phyloP scores from a whole-genome alignment of 495 filamentous ascomycete species.

The Aspergillus kassunensis region DNA sequence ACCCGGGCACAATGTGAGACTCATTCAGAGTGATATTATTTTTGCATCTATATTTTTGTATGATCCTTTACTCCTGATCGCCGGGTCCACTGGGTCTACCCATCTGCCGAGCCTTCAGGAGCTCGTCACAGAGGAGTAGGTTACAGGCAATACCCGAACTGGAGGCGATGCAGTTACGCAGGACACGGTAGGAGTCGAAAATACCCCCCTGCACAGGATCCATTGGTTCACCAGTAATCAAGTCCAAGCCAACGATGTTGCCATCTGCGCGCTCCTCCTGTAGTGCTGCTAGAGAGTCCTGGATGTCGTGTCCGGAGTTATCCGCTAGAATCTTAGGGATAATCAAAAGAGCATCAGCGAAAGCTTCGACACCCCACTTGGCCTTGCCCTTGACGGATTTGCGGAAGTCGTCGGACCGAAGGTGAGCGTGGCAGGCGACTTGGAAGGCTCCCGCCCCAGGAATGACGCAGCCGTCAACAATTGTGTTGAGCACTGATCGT shows the following conservation, averaged over 20 bases:
- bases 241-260: conserved; percentile 79
- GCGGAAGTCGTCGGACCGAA: conserved; percentile 74
- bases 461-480: conserved; percentile 91
- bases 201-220: conserved; percentile 91
- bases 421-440: conserved; percentile 85
- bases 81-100: conserved; percentile 44
- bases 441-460: conserved; percentile 96
- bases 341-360: conserved; percentile 87
- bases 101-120: conserved; percentile 98
- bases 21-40: conserved; percentile 3
- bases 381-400: conserved; percentile 96
- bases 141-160: conserved; percentile 95
- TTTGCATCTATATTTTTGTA: conserved; percentile 12
- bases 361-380: conserved; percentile 89
- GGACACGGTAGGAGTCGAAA: conserved; percentile 92
- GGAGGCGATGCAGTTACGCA: conserved; percentile 89
- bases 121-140: conserved; percentile 91
- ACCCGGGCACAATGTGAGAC: background rate
- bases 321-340: conserved; percentile 97
- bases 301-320: conserved; percentile 94
- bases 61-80: conserved; percentile 43
- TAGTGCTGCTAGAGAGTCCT: conserved; percentile 80
- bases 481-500: conserved; percentile 96
- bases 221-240: conserved; percentile 86
- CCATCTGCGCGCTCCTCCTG: conserved; percentile 84